Evolutionary conservation across 1,139 yeast species (phyloP).

Genomic region (Pichia sorboxylosa): DNA sequence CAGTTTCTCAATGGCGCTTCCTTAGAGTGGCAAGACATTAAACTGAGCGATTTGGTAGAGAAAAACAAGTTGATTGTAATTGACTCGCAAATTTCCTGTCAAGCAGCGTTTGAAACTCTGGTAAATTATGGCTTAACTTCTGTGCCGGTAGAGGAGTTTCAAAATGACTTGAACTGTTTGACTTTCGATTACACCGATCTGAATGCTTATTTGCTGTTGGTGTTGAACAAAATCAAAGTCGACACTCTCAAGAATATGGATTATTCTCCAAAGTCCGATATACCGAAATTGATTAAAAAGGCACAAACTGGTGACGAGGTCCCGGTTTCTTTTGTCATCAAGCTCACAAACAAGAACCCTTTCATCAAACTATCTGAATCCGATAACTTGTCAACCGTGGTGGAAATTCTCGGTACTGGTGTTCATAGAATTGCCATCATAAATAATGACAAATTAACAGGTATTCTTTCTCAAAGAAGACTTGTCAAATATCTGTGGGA

Average conservation of each 20-base stretch:
- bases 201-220: constrained; percentile 49
- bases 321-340: constrained; percentile 69
- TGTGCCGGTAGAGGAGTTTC: constrained; percentile 56
- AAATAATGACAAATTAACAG: constrained; percentile 44
- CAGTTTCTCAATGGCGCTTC: constrained; percentile 17
- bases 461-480: constrained; percentile 83
- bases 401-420: constrained; percentile 80
- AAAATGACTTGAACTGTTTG: constrained; percentile 50
- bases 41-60: constrained; percentile 64
- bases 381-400: constrained; percentile 60
- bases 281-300: constrained; percentile 28
- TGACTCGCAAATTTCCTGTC: constrained; percentile 56
- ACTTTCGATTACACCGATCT: constrained; percentile 90
- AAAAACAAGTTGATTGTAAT: constrained; percentile 65
- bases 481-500: constrained; percentile 79
- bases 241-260: constrained; percentile 21
- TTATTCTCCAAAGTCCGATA: constrained; percentile 23
- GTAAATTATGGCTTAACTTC: constrained; percentile 65
- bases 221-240: constrained; percentile 24
- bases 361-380: constrained; percentile 62
- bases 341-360: constrained; percentile 77
- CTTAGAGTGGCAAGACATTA: constrained; percentile 65
- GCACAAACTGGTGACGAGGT: constrained; percentile 62
- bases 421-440: constrained; percentile 87
- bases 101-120: constrained; percentile 75